Base-by-base conservation (phyloP, 495 filamentous ascomycete genomes). In the Aspergillus sparsus region DNA sequence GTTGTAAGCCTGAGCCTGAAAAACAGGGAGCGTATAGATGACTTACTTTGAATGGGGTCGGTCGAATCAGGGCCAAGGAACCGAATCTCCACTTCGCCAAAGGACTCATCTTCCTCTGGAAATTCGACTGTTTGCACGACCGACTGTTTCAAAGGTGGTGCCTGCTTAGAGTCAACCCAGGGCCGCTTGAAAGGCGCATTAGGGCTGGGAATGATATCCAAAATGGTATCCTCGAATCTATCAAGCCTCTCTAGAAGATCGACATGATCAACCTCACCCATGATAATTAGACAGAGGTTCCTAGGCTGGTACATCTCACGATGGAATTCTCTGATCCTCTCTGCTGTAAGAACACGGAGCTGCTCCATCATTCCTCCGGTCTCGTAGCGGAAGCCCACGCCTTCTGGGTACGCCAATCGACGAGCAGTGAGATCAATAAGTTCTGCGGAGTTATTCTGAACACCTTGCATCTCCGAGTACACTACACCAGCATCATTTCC, bases 381-480 rank as follows among this genome's bases (percentile, higher is more conserved):
- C 73, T 99, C 94, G 68, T 96, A 97, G 58, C 94, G 83, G 71
- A 96, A 99, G 5, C 95, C 94, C 49, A 93, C 81, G 35, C 88
- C 90, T 62, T 93, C 85, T 1, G 93, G 94, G 67, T 97, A 99
- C 21, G 95, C 79, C 55, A 93, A 76, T 5, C 89, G 85, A 16
- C 87, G 84, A 31, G 89, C 87, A 60, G 81, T 80, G 53, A 96
- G 80, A 56, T 93, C 89, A 82, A 98, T 96, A 36, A 97, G 84
- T 70, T 96, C 89, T 12, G 76, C 75, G 59, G 87, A 83, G 15
- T 82, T 88, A 68, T 97, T 96, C 71, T 99, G 89, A 1, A 94
- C 85, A 10, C 85, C 95, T 71, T 99, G 94, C 94, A 99, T 98
- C 74, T 99, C 94, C 1, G 95, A 97, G 76, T 98, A 99, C 16